Evolutionary conservation across 768 basidiomycete species (phyloP).

Genomic region (Podaxis sp.): DNA sequence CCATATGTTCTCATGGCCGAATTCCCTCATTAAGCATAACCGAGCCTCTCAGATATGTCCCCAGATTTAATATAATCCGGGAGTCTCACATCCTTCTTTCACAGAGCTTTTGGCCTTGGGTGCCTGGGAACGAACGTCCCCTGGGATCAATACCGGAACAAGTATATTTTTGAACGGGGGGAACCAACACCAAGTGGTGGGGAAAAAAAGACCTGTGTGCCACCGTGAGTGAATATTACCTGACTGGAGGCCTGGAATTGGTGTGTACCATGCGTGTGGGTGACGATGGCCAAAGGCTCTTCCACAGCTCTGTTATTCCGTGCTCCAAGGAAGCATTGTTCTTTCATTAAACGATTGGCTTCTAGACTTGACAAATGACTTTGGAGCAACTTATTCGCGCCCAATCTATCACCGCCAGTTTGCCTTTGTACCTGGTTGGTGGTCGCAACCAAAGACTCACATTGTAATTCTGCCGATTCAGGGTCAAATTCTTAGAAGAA

Average conservation of each 20-base stretch:
- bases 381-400: background rate
- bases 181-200: background rate
- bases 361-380: background rate
- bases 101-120: background rate
- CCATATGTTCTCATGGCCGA: background rate
- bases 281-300: background rate
- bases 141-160: conserved; percentile 9
- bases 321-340: conserved; percentile 21
- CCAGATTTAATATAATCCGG: background rate
- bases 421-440: background rate
- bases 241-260: background rate
- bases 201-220: background rate
- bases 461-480: background rate
- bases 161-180: conserved; percentile 4
- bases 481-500: background rate
- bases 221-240: background rate
- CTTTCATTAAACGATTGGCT: conserved; percentile 18
- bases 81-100: background rate
- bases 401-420: background rate
- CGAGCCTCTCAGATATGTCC: conserved; percentile 5
- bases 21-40: background rate
- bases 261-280: too few species aligned
- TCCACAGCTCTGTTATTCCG: conserved; percentile 15
- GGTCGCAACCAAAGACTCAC: background rate
- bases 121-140: background rate